Base-by-base conservation (phyloP, 2,329 filamentous ascomycete genomes). In the Penicillium capsulatum region DNA sequence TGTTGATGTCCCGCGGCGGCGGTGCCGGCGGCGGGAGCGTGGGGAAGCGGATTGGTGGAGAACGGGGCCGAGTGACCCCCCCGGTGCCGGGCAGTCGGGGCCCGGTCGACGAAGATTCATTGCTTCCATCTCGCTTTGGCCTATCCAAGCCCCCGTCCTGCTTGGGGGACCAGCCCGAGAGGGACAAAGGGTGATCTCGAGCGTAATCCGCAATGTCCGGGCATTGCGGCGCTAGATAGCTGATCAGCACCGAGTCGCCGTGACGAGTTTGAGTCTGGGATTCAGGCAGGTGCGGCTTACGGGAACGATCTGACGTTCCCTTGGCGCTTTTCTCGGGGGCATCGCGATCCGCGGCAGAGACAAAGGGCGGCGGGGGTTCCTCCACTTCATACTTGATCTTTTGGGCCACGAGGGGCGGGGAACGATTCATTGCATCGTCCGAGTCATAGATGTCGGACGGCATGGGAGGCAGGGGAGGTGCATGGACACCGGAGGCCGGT, bases 191-290 rank as follows among this genome's bases (percentile, higher is more conserved):
- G 48, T 72, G 60, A 46, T 68, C 66, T 47, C 73, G 75, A 41
- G 79, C 83, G 56, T 67, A 29, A 59, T 49, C 66, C 67, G 81
- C 81, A 56, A 87, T 76, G 35, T 88, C 81, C 35, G 77, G 80
- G 50, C 72, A 71, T 57, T 80, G 79, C 55, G 80, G 79, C 57
- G 72, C 77, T 69, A 90, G 74, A 61, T 74, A 71, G 41, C 70
- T 66, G 47, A 91, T 74, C 62, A 91, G 72, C 48, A 86, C 80
- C 52, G 73, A 48, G 46, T 58, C 53, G 52, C 55, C 77, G 74
- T 85, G 80, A 53, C 76, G 79, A 58, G 77, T 76, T 45, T 59
- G 59, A 36, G 54, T 48, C 48, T 53, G 57, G 43, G 54, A 44
- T 42, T 49, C 50, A 45, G 50, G 57, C 44, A 51, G 50, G 53